phyloP scores from a whole-genome alignment of 345 rosid species.

The Clarkia xantiana region DNA sequence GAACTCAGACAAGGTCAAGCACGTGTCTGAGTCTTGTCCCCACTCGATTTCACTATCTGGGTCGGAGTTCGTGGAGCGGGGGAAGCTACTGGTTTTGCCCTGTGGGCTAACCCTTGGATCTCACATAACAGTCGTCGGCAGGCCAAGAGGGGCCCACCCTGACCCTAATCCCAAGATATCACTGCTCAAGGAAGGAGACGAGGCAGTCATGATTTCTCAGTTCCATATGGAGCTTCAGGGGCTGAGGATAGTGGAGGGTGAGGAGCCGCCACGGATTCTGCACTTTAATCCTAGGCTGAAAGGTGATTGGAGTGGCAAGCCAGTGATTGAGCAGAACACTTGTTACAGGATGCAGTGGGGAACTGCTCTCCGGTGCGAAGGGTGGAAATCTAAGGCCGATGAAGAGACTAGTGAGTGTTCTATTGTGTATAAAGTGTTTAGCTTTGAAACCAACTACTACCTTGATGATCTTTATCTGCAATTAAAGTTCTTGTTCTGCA shows the following conservation, averaged over 20 bases:
- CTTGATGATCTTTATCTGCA: neutral
- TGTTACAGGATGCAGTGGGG: slow-evolving; percentile 98
- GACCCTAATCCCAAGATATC: slow-evolving; percentile 49
- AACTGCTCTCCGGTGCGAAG: slow-evolving; percentile 62
- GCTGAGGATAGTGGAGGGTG: slow-evolving; percentile 75
- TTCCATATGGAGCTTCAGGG: slow-evolving; percentile 82
- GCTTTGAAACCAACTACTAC: neutral
- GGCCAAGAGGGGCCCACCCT: slow-evolving; percentile 50
- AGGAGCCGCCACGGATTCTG: slow-evolving; percentile 87
- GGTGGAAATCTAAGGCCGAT: slow-evolving; percentile 66
- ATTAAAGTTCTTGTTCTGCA: neutral
- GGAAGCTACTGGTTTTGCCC: slow-evolving; percentile 49
- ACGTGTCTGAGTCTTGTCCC: slow-evolving; percentile 42
- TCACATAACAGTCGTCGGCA: slow-evolving; percentile 71
- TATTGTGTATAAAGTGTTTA: neutral
- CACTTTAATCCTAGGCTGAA: slow-evolving; percentile 85
- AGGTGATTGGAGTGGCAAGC: slow-evolving; percentile 79
- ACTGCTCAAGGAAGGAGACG: slow-evolving; percentile 30
- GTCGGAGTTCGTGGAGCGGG: slow-evolving; percentile 35
- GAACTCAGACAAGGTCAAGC: slow-evolving; percentile 9
- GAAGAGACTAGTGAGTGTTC: slow-evolving; percentile 64
- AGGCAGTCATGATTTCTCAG: slow-evolving; percentile 54
- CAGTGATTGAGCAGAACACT: slow-evolving; percentile 91
- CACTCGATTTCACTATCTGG: slow-evolving; percentile 48
- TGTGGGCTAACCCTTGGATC: slow-evolving; percentile 87